Evolutionary conservation across 83 land plant species (phyloP).

Genomic region (Picea mariana): DNA sequence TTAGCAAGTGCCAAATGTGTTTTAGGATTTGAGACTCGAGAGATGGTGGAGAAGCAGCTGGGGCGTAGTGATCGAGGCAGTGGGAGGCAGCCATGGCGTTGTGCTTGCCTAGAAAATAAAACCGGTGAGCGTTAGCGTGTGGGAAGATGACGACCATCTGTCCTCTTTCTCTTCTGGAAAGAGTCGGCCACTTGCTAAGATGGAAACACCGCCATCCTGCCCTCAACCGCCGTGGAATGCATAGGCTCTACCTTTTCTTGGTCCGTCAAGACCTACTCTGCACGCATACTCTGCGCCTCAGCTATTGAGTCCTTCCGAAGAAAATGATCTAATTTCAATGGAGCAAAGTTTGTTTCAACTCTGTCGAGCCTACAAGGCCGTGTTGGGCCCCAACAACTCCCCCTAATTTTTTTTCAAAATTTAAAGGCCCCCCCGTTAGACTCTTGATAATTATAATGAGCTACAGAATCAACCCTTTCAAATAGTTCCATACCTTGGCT

Average conservation of each 20-base stretch:
- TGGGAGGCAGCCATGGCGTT: too few relatives aligned
- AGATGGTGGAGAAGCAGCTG: too few relatives aligned
- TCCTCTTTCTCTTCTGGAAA: slow-evolving; percentile 59
- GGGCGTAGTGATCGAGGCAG: too few relatives aligned
- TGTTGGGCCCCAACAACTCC: too few relatives aligned
- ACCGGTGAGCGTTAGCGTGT: slow-evolving; percentile 71
- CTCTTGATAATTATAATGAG: too few relatives aligned
- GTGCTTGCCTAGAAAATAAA: too few relatives aligned
- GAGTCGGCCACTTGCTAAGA: slow-evolving; percentile 64
- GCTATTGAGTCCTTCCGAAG: slow-evolving; percentile 63
- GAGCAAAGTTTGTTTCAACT: slow-evolving; percentile 52
- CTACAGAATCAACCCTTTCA: too few relatives aligned
- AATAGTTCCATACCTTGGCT: too few relatives aligned
- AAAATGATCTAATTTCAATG: slow-evolving; percentile 51
- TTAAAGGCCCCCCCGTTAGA: too few relatives aligned
- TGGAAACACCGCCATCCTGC: slow-evolving; percentile 77
- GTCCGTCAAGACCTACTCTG: slow-evolving; percentile 70
- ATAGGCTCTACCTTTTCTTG: slow-evolving; percentile 55
- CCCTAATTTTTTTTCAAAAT: too few relatives aligned
- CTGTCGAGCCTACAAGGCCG: slow-evolving; percentile 44
- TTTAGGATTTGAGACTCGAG: too few relatives aligned
- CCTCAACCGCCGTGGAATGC: slow-evolving; percentile 64
- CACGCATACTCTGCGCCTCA: slow-evolving; percentile 65
- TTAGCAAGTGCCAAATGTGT: too few relatives aligned
- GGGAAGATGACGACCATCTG: slow-evolving; percentile 84